Conservation (phyloP, 208 protist genomes). For the Trypanosoma platydactyli region DNA sequence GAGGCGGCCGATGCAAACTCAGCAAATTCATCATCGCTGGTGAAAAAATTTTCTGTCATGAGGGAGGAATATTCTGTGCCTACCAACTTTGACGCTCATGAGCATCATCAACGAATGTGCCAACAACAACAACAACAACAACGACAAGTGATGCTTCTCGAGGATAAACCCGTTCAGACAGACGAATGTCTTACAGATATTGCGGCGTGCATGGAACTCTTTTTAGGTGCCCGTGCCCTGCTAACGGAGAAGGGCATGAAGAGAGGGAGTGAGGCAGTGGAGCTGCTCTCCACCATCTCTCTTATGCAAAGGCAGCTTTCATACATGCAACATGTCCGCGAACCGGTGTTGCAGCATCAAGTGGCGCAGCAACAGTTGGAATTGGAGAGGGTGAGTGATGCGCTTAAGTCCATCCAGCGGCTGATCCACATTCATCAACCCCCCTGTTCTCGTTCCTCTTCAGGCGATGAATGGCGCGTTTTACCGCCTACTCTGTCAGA, state of each 20-base stretch:
- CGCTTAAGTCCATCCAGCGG: conserved; percentile 19
- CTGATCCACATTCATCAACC: conserved; percentile 19
- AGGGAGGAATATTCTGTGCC: neutral
- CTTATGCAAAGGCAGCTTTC: conserved; percentile 25
- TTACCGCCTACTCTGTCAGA: neutral
- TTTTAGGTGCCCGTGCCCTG: neutral
- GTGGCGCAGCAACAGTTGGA: conserved; percentile 21
- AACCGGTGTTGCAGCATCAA: conserved; percentile 25
- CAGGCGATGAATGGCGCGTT: neutral
- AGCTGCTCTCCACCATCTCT: neutral
- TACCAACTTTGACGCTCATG: neutral
- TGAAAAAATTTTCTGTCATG: conserved; percentile 7
- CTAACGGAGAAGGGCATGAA: neutral
- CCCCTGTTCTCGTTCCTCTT: neutral
- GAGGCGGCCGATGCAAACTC: neutral
- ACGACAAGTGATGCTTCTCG: no score
- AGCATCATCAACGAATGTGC: neutral
- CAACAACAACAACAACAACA: no score
- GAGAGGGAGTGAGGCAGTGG: neutral
- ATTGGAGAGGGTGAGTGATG: conserved; percentile 20
- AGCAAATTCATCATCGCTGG: neutral
- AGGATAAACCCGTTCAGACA: conserved; percentile 8
- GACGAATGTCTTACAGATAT: neutral
- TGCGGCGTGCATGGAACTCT: conserved; percentile 3
- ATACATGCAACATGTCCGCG: conserved; percentile 32